phyloP scores from a whole-genome alignment of 306 rosid species.

The Cicer pinnatifidum region DNA sequence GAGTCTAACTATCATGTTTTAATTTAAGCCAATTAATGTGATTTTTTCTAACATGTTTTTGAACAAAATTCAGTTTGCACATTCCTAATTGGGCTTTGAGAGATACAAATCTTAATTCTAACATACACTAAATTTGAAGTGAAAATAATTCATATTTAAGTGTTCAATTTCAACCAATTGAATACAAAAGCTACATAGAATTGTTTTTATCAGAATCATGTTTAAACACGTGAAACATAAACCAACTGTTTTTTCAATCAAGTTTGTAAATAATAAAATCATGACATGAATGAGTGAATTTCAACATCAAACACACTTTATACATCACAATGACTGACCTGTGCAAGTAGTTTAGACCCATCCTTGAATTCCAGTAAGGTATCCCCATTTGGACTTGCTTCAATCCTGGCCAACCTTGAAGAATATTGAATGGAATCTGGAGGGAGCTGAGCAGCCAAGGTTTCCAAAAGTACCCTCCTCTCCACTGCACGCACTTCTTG shows the following conservation, averaged over 20 bases:
- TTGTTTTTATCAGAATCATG: neutral
- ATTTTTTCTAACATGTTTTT: neutral
- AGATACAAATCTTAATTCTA: no score
- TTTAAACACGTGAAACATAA: neutral
- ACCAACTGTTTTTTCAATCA: neutral
- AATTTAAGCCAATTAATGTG: no score
- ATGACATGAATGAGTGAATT: neutral
- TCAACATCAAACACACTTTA: neutral
- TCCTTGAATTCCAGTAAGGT: conserved; percentile 62
- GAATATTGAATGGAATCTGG: conserved; percentile 61
- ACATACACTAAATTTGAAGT: neutral
- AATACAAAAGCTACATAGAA: no score
- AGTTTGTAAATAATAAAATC: neutral
- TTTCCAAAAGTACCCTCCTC: conserved; percentile 80
- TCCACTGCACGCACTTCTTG: conserved; percentile 96
- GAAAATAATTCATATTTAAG: neutral
- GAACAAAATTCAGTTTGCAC: neutral
- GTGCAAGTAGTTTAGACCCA: conserved; percentile 72
- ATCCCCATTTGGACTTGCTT: conserved; percentile 56
- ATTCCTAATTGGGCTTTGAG: neutral
- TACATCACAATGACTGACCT: conserved; percentile 51
- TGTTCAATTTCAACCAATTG: neutral
- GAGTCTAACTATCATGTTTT: neutral
- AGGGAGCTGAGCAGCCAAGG: conserved; percentile 72
- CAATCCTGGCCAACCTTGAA: conserved; percentile 67